Percentiles rank a stretch among this genome's conserved stretches.
phyloP scores from a whole-genome alignment of 129 eudicot species.

The Flaveria brownii region DNA sequence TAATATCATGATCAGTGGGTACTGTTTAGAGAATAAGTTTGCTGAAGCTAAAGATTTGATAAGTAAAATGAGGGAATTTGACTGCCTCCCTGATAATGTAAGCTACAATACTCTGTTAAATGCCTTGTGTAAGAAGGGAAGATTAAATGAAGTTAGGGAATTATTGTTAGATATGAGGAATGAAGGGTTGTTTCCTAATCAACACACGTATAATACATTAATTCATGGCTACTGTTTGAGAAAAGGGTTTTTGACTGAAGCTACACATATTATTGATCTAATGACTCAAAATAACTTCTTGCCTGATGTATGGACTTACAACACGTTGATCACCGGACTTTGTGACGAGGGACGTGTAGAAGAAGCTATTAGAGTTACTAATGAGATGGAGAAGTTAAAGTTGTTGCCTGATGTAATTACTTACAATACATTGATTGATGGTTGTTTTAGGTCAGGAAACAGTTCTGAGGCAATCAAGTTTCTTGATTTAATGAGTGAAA shows the following conservation, averaged over 20 bases:
- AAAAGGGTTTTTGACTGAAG: slow-evolving; percentile 69
- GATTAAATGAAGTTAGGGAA: slow-evolving; percentile 55
- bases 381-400: slow-evolving; percentile 57
- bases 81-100: slow-evolving; percentile 67
- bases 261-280: slow-evolving; percentile 57
- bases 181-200: slow-evolving; percentile 61
- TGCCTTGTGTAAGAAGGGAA: slow-evolving; percentile 61
- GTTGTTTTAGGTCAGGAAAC: slow-evolving; percentile 46
- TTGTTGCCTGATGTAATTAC: slow-evolving; percentile 76
- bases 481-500: slow-evolving; percentile 68
- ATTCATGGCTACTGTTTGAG: slow-evolving; percentile 65
- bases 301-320: slow-evolving; percentile 88
- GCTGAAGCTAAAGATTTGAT: slow-evolving; percentile 58
- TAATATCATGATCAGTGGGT: slow-evolving; percentile 65
- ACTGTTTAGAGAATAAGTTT: slow-evolving; percentile 59
- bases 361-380: slow-evolving; percentile 56
- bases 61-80: slow-evolving; percentile 51
- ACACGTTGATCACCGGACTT: slow-evolving; percentile 59
- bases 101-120: slow-evolving; percentile 74
- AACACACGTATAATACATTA: slow-evolving; percentile 70
- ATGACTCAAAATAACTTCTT: slow-evolving; percentile 60
- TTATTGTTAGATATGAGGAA: slow-evolving; percentile 65
- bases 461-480: slow-evolving; percentile 53
- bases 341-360: slow-evolving; percentile 61
- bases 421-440: slow-evolving; percentile 74